Evolutionary conservation across 176 grass and related monocot species (phyloP).

Genomic region (Cocos nucifera): DNA sequence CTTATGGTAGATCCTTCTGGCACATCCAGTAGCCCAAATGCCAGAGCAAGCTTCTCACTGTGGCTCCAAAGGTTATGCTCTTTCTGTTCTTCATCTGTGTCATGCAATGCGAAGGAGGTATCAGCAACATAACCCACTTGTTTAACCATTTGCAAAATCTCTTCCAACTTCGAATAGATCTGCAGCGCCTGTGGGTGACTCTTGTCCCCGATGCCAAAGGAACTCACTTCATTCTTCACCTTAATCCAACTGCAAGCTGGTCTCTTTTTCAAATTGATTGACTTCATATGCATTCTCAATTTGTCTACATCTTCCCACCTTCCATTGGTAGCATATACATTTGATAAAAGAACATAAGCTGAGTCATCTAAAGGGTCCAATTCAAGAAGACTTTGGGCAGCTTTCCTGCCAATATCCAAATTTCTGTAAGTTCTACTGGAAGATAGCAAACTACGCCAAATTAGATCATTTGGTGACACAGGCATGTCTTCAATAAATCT

Average conservation of each 20-base stretch:
- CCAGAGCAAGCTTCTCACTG: slow-evolving; percentile 76
- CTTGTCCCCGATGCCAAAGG: slow-evolving; percentile 63
- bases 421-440: slow-evolving; percentile 69
- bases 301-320: slow-evolving; percentile 71
- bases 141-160: slow-evolving; percentile 49
- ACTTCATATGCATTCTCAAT: slow-evolving; percentile 73
- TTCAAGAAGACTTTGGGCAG: slow-evolving; percentile 61
- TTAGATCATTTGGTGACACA: slow-evolving; percentile 56
- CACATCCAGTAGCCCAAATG: slow-evolving; percentile 45
- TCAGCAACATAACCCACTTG: slow-evolving; percentile 52
- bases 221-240: slow-evolving; percentile 64
- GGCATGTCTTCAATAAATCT: slow-evolving; percentile 68
- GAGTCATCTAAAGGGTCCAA: slow-evolving; percentile 79
- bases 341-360: slow-evolving; percentile 85
- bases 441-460: slow-evolving; percentile 85
- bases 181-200: slow-evolving; percentile 34
- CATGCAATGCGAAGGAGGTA: slow-evolving; percentile 69
- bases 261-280: slow-evolving; percentile 78
- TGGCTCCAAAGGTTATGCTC: slow-evolving; percentile 81
- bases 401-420: slow-evolving; percentile 63
- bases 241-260: slow-evolving; percentile 92
- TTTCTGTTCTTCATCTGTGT: slow-evolving; percentile 84
- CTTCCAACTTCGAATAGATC: slow-evolving; percentile 62
- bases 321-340: slow-evolving; percentile 61
- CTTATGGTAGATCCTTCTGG: slow-evolving; percentile 43